phyloP scores from a whole-genome alignment of 1,284 basidiomycete genomes.

The Schizopora paradoxa region DNA sequence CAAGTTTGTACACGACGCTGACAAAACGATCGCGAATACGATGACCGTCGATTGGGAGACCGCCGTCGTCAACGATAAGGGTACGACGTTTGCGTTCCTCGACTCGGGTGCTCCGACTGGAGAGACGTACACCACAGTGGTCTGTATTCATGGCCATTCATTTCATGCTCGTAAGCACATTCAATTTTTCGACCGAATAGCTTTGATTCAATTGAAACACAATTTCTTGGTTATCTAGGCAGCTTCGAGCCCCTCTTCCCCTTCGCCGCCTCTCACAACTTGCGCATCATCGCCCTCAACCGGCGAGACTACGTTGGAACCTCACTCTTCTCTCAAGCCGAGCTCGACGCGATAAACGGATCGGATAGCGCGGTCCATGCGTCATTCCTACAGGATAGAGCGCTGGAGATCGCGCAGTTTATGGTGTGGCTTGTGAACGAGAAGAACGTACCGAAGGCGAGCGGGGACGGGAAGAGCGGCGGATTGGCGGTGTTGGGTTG shows the following conservation, averaged over 20 bases:
- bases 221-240: conserved; percentile 3
- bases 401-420: conserved; percentile 19
- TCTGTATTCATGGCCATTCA: conserved; percentile 15
- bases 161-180: conserved; percentile 14
- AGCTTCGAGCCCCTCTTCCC: conserved; percentile 18
- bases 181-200: not conserved
- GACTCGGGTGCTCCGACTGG: conserved; percentile 12
- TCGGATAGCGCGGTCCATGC: conserved; percentile 12
- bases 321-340: conserved; percentile 18
- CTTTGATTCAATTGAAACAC: not conserved
- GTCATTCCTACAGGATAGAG: conserved; percentile 14
- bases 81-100: conserved; percentile 12
- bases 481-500: conserved; percentile 15
- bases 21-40: too few species aligned
- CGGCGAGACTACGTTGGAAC: conserved; percentile 24
- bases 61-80: conserved; percentile 7
- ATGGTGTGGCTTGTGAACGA: conserved; percentile 15
- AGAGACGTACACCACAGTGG: conserved; percentile 13
- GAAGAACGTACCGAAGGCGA: conserved; percentile 9
- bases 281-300: conserved; percentile 23
- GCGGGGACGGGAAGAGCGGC: conserved; percentile 4
- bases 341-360: conserved; percentile 17
- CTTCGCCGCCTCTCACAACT: conserved; percentile 17
- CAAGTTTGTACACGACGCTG: too few species aligned
- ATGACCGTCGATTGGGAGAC: not conserved